Evolutionary conservation across 805 yeast genomes (phyloP).

Genomic region (Saccharomycopsis olivae): DNA sequence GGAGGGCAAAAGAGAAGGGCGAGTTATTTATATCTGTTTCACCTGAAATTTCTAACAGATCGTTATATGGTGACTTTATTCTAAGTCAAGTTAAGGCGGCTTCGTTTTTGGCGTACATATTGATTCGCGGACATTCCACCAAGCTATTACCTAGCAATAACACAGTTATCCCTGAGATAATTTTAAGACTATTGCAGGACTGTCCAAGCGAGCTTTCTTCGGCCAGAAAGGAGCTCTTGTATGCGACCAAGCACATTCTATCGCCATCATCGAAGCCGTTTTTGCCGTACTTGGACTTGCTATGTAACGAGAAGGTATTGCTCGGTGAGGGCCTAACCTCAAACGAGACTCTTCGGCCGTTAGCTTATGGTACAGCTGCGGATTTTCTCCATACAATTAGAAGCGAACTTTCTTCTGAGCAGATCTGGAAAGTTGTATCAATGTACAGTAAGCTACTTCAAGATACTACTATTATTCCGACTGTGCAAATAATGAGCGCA

Average conservation of each 20-base stretch:
- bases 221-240: slow-evolving; percentile 85
- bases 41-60: slow-evolving; percentile 62
- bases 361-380: slow-evolving; percentile 92
- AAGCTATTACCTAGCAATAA: slow-evolving; percentile 34
- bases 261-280: slow-evolving; percentile 77
- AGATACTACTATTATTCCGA: slow-evolving; percentile 72
- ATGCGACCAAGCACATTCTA: slow-evolving; percentile 86
- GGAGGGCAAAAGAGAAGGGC: slow-evolving; percentile 42
- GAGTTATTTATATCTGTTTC: slow-evolving; percentile 60
- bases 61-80: slow-evolving; percentile 78
- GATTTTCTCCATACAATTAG: slow-evolving; percentile 91
- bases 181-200: slow-evolving; percentile 78
- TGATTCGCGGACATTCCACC: slow-evolving; percentile 66
- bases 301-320: slow-evolving; percentile 78
- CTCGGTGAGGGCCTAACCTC: slow-evolving; percentile 92
- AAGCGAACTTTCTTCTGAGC: slow-evolving; percentile 67
- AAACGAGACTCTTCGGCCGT: slow-evolving; percentile 78
- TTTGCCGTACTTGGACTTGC: slow-evolving; percentile 71
- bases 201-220: slow-evolving; percentile 90
- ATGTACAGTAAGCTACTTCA: slow-evolving; percentile 73
- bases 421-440: slow-evolving; percentile 77
- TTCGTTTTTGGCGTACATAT: slow-evolving; percentile 85
- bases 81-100: slow-evolving; percentile 94
- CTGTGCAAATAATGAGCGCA: slow-evolving; percentile 95
- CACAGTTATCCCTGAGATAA: slow-evolving; percentile 70